phyloP scores from a whole-genome alignment of 257 asterid species.

The Apocynum venetum region DNA sequence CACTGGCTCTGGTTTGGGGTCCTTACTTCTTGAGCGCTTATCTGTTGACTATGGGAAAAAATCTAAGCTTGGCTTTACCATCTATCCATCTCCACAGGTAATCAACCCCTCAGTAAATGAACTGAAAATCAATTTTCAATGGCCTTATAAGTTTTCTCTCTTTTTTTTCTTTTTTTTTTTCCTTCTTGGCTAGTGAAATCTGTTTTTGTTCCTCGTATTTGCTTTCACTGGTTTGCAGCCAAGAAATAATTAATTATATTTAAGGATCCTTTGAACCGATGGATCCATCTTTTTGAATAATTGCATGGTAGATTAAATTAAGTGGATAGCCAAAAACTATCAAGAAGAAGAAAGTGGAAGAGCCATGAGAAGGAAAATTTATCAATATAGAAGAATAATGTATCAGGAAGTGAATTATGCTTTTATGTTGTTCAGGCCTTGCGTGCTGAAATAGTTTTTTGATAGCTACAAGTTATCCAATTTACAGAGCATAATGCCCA shows the following conservation, averaged over 20 bases:
- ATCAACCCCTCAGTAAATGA: background rate
- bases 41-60: conserved; percentile 31
- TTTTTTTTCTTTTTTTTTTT: background rate
- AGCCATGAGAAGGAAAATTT: background rate
- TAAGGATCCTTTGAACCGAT: background rate
- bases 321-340: background rate
- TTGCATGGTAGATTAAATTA: background rate
- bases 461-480: background rate
- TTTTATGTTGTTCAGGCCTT: background rate
- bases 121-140: background rate
- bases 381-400: background rate
- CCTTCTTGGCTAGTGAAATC: background rate
- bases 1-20: conserved; percentile 46
- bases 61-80: conserved; percentile 24
- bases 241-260: background rate
- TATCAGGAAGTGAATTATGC: background rate
- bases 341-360: background rate
- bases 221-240: background rate
- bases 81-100: conserved; percentile 26
- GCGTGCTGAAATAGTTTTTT: background rate
- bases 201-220: background rate
- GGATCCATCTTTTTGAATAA: background rate
- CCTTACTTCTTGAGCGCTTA: conserved; percentile 41
- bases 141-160: too few species aligned
- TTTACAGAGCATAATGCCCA: background rate